Evolutionary conservation across 2,329 filamentous ascomycete species (phyloP).

Genomic region (Monosporascus sp.): DNA sequence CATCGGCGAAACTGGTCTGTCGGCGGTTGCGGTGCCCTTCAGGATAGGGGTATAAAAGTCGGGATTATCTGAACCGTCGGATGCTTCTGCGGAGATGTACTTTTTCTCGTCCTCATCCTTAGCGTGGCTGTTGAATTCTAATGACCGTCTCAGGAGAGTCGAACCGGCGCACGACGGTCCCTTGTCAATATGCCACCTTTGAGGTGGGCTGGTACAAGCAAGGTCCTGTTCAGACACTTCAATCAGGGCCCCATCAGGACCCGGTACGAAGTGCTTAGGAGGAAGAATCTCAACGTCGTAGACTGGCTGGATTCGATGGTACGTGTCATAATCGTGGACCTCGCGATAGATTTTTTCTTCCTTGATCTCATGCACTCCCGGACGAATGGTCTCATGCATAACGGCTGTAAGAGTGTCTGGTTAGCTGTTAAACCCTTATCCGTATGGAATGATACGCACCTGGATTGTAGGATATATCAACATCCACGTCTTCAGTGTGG

Average conservation of each 20-base stretch:
- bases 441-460: slow-evolving; percentile 9
- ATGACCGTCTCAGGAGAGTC: too few species aligned
- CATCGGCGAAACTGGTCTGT: too few species aligned
- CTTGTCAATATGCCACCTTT: slow-evolving; percentile 6
- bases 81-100: too few species aligned
- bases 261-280: slow-evolving; percentile 24
- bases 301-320: slow-evolving; percentile 27
- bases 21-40: too few species aligned
- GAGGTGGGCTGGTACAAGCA: slow-evolving; percentile 10
- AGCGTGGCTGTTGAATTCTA: too few species aligned
- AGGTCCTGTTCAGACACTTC: slow-evolving; percentile 16
- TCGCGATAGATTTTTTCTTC: slow-evolving; percentile 27
- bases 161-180: background rate
- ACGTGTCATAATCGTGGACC: slow-evolving; percentile 28
- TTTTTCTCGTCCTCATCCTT: too few species aligned
- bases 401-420: slow-evolving; percentile 17
- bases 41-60: too few species aligned
- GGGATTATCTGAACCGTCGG: too few species aligned
- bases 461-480: slow-evolving; percentile 6
- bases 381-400: slow-evolving; percentile 25
- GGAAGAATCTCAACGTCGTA: slow-evolving; percentile 27
- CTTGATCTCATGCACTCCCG: slow-evolving; percentile 20
- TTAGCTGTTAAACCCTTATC: background rate
- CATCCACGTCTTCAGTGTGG: slow-evolving; percentile 5
- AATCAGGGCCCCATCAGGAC: slow-evolving; percentile 7